Evolutionary conservation across 2,329 filamentous ascomycete species (phyloP), one percentile per base, ranked within the genome.

Genomic region (Lecanicillium sp.): DNA sequence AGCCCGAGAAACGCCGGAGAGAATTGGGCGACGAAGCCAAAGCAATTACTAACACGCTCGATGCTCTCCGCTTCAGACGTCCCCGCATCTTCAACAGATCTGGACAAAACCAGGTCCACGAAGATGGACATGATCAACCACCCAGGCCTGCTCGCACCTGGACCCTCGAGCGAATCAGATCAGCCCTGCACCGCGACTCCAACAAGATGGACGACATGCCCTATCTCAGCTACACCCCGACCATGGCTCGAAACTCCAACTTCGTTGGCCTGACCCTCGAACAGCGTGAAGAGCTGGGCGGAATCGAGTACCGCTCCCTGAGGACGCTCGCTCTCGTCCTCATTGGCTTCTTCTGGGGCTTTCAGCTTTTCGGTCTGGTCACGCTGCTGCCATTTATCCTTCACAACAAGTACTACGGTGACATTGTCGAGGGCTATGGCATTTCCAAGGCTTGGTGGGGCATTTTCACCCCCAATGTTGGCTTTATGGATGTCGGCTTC

Each of bases 401-500:
- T 23, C 69, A 80, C 19, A 79, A 75, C 36, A 52, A 71, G 1
- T 70, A 67, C 2, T 96, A 87, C 64, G 81, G 80, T 5, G 55
- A 70, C 0, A 62, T 91, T 14, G 78, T 96, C n/a, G 71, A 76
- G 2, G 65, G 62, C 0, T 74, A 71, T 43, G 81, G 81, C 8
- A 70, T 87, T 55, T 83, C 75, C 49, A 80, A 80, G 33, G 77
- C 79, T 0, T 98, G 93, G 93, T 98, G 93, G 86, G 90, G 81
- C 0, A 81, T 98, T 56, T 98, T 91, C 68, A 95, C 88, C 0
- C 71, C 90, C 12, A 88, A 82, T 41, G 93, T 90, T 33, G 79
- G 90, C 48, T 96, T 98, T 67, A 96, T 91, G 67, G 91, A 98
- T 69, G 70, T 97, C n/a, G 93, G 93, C 10, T 91, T 90, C 58